Base-by-base conservation (phyloP, 1,139 yeast genomes). In the Sugiyamaella sp. region DNA sequence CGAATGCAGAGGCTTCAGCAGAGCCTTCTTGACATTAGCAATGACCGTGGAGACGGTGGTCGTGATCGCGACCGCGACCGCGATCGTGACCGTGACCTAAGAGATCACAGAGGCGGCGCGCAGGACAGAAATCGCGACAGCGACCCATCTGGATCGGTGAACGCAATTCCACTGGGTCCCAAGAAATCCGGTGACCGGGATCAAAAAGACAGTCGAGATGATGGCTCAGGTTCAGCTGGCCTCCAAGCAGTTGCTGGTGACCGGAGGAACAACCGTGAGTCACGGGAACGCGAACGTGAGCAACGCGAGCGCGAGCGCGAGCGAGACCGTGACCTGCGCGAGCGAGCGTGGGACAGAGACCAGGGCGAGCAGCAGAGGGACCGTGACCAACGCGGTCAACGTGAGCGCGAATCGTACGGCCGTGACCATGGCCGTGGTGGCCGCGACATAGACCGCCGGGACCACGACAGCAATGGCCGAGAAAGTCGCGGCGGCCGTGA, bases 271-370 rank as follows among this genome's bases (percentile, higher is more conserved):
- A 41, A 37, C 35, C 45, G 49, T 4, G 44, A 50, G 41, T 19
- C 33, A 4, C 51, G 54, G 2, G 51, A 50, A 22, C 52, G 56
- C 3, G 59, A 57, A 17, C 53, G 57, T 21, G 54, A 57, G 27
- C 24, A 14, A 29, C 24, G 45, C 33, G 59, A 21, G 48, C 40
- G 49, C 3, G 49, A 46, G 20, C 22, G 49, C 9, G 46, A 43
- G 10, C 8, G 35, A 21, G 45, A 40, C 5, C 14, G 24, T 9
- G 46, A 43, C 9, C 38, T 25, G 38, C 24, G 35, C 8, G 35
- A 29, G n/a, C 8, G 35, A 8, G 35, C 35, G 4, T 29, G 35
- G 35, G 35, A 29, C 14, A 29, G 14, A 29, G 35, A 29, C 35
- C 35, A 29, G 14, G 35, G 35, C 9, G 29, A 24, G 5, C 29